Conservation (phyloP, 371 early-diverging fungal species). For the Mucor circinelloides region DNA sequence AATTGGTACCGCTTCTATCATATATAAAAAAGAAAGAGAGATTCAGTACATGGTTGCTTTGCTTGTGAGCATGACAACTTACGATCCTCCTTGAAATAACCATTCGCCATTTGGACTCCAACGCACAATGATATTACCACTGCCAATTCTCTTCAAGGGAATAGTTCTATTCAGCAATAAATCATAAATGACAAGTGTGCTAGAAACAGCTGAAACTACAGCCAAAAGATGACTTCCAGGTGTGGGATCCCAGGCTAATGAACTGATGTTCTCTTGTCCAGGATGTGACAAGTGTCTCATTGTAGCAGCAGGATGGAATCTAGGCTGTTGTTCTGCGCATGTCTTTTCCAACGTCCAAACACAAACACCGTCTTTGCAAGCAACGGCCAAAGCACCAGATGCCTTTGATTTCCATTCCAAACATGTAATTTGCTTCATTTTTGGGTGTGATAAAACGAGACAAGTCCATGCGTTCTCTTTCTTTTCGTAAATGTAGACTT, state of each 20-base stretch:
- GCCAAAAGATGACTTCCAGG: constrained; percentile 46
- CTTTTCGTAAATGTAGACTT: constrained; percentile 54
- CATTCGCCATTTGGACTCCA: constrained; percentile 53
- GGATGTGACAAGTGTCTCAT: constrained; percentile 36
- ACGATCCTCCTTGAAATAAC: constrained; percentile 43
- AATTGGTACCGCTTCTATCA: constrained; percentile 23
- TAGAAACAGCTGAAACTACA: constrained; percentile 26
- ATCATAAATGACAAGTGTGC: constrained; percentile 40
- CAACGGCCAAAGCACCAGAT: constrained; percentile 56
- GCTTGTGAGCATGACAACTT: constrained; percentile 3
- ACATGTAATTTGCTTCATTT: constrained; percentile 54
- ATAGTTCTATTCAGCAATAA: constrained; percentile 26
- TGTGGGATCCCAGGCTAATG: constrained; percentile 53
- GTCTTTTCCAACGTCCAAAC: constrained; percentile 47
- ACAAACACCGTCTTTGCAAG: constrained; percentile 55
- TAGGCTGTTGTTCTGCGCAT: not conserved
- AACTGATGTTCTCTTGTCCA: constrained; percentile 32
- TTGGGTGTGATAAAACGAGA: constrained; percentile 41
- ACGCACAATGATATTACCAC: constrained; percentile 36
- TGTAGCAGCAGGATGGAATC: constrained; percentile 21
- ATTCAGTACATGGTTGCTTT: not conserved
- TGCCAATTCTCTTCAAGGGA: constrained; percentile 40
- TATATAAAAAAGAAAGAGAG: no score
- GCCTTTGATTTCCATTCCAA: constrained; percentile 58
- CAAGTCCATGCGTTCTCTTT: constrained; percentile 38